A percentile compares a stretch with the other conserved stretches of the same genome.
Conservation (phyloP, 1,284 basidiomycete genomes). For the Ustilago trichophora region DNA sequence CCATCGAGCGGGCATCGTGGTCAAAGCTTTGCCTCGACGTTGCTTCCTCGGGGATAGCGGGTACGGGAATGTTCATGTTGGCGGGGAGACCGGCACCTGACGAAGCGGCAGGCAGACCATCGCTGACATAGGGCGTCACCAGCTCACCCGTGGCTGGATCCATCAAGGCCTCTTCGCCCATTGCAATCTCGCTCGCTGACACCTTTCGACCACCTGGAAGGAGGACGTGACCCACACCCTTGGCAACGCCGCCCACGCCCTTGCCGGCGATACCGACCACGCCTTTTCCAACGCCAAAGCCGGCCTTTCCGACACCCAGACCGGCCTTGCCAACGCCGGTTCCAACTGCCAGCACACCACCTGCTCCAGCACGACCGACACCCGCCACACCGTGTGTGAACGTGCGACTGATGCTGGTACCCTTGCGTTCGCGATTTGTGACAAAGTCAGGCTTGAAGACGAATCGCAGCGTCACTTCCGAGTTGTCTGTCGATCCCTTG, state of each 20-base stretch:
- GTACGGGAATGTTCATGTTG: conserved; percentile 21
- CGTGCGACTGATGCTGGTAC: conserved; percentile 60
- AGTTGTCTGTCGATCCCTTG: conserved; percentile 71
- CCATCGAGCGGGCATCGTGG: conserved; percentile 28
- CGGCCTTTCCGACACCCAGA: conserved; percentile 51
- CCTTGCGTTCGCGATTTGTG: conserved; percentile 55
- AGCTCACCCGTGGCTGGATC: conserved; percentile 32
- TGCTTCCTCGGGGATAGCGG: conserved; percentile 28
- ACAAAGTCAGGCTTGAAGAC: conserved; percentile 90
- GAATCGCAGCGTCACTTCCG: conserved; percentile 77
- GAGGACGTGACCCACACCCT: conserved; percentile 63
- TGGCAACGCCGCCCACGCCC: conserved; percentile 60
- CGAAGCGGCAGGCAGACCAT: conserved; percentile 22
- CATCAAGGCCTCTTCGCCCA: conserved; percentile 17
- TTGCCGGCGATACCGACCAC: conserved; percentile 66
- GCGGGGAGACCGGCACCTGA: conserved; percentile 11
- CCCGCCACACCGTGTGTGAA: conserved; percentile 59
- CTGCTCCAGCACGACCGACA: conserved; percentile 72
- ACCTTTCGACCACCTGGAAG: conserved; percentile 24
- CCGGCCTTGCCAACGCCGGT: conserved; percentile 55
- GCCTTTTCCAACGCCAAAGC: conserved; percentile 72
- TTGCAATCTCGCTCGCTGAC: conserved; percentile 11
- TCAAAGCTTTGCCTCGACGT: conserved; percentile 14
- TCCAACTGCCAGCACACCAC: conserved; percentile 67
- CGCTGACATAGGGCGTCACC: conserved; percentile 11